Base-by-base conservation (phyloP, 2,329 filamentous ascomycete genomes). In the Penicillium palitans region DNA sequence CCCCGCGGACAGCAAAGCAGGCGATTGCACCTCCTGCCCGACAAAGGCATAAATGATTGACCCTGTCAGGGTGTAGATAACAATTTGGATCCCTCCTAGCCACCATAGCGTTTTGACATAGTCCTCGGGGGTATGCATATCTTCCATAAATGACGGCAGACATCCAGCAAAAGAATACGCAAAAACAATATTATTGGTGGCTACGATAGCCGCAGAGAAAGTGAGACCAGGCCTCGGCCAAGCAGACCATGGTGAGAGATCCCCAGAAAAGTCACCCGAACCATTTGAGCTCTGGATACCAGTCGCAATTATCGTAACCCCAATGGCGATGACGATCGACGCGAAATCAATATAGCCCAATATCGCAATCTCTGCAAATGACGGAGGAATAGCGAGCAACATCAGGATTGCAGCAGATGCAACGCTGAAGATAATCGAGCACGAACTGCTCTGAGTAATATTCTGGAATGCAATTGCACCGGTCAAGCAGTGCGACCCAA, bases 301-400 rank as follows among this genome's bases (percentile, higher is more conserved):
- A 2, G 70, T 70, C 1, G 64, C 69, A 52, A 73, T 65, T 55
- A 73, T 69, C 13, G 68, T 70, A 35, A 72, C 63, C 0, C 69
- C 62, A 39, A 73, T 72, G 6, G 70, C 70, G 9, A 65, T 29
- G 15, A 71, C 50, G 31, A 73, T 72, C 9, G 69, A 72, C n/a
- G 58, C 67, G 46, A 73, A 72, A 45, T 73, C 70, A 33, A 73
- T 62, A 50, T 72, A 73, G 24, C 70, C 70, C 3, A 73, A 57
- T 21, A 72, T 70, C 6, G 70, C 70, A 35, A 72, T 66, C 48
- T 73, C 70, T 2, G 70, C 62, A 57, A 72, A 72, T 9, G 67
- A 67, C 2, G 70, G 70, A 9, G 70, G 70, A 19, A 71, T 63
- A 17, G 70, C 68, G 9, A 72, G 60, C 13, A 65, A 9, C 58